phyloP scores from a whole-genome alignment of 371 early-diverging fungal genomes.

The Mortierella sp. region DNA sequence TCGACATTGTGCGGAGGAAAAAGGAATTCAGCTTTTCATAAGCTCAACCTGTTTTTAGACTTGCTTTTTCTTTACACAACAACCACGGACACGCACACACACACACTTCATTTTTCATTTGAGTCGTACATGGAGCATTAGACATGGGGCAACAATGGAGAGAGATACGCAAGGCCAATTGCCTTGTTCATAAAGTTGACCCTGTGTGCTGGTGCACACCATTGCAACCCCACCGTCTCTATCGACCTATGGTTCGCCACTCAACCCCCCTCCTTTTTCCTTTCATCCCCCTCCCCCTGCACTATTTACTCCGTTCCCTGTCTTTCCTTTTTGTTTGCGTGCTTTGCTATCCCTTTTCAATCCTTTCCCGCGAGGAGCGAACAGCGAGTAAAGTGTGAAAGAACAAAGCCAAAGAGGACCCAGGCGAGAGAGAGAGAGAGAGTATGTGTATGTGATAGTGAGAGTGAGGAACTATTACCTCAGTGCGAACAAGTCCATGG shows the following conservation, averaged over 20 bases:
- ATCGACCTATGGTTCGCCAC: background rate
- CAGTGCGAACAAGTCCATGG: background rate
- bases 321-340: background rate
- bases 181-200: background rate
- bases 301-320: background rate
- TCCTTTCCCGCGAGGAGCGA: background rate
- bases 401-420: background rate
- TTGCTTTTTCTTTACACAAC: no score
- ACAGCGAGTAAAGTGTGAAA: background rate
- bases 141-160: background rate
- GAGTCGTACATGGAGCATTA: background rate
- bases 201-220: background rate
- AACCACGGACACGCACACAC: background rate
- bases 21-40: no score
- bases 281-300: background rate
- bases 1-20: background rate
- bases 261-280: background rate
- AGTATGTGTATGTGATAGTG: no score
- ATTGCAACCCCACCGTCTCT: constrained; percentile 2
- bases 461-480: background rate
- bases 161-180: background rate
- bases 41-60: background rate
- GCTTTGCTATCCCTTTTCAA: background rate
- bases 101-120: background rate
- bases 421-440: no score